These are phyloP conservation scores for Kokia cookei DNA, from an alignment of 441 rosid genomes.

Conservation along the genomic window DNA sequence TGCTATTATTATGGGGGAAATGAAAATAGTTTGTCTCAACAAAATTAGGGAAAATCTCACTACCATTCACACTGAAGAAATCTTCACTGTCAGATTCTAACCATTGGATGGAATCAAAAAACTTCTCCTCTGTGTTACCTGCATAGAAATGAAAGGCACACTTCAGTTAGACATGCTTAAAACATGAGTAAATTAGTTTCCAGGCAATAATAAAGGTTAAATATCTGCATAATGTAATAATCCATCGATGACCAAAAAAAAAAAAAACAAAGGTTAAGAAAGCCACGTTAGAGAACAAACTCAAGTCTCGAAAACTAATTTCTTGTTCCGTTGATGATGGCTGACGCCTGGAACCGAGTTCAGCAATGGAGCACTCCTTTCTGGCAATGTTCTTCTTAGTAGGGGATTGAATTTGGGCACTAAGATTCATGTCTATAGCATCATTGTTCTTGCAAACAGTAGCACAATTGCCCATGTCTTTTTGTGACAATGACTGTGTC, in stretches of 20 bases:
- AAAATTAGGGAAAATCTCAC: conserved; percentile 16
- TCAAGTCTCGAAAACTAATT: conserved; percentile 15
- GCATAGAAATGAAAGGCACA: conserved; percentile 3
- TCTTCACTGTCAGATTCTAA: conserved; percentile 63
- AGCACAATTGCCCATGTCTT: conserved; percentile 43
- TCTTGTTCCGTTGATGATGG: conserved; percentile 4
- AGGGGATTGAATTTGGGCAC: conserved; percentile 19
- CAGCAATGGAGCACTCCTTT: conserved; percentile 11
- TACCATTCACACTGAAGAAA: conserved; percentile 51
- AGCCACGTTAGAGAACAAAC: conserved; percentile 23
- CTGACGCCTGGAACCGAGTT: conserved; percentile 10
- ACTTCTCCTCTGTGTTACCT: conserved; percentile 31
- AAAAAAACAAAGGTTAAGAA: neutral
- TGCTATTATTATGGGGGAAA: neutral
- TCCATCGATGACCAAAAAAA: neutral
- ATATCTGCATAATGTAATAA: neutral
- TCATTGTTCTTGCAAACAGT: conserved; percentile 15
- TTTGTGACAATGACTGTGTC: neutral
- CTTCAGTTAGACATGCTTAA: neutral
- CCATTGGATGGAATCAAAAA: conserved; percentile 50
- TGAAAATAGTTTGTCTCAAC: neutral
- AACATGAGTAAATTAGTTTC: neutral
- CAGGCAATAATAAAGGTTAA: neutral
- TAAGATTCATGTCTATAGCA: conserved; percentile 18
- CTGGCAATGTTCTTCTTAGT: conserved; percentile 6